Conservation (phyloP, 2,329 filamentous ascomycete genomes). For the Dendrostoma leiphaemia region DNA sequence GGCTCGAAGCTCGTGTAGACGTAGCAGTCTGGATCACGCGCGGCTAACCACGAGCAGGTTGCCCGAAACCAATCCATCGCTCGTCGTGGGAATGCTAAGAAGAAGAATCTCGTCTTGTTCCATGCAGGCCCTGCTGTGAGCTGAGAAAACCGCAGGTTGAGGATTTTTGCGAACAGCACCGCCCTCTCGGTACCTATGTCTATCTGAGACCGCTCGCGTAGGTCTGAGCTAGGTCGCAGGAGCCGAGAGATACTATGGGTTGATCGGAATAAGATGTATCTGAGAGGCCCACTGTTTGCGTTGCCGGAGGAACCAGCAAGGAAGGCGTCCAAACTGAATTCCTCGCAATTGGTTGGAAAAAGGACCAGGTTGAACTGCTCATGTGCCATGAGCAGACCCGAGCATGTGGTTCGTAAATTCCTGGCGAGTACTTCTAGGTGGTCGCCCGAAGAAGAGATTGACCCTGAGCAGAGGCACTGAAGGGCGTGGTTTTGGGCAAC, state of each 20-base stretch:
- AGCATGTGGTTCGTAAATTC: constrained; percentile 33
- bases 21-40: constrained; percentile 36
- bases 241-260: constrained; percentile 5
- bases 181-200: constrained; percentile 1
- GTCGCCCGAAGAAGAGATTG: constrained; percentile 15
- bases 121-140: constrained; percentile 9
- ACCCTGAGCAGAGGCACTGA: constrained; percentile 25
- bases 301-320: constrained; percentile 20
- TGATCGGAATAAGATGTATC: constrained; percentile 37
- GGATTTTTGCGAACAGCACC: not conserved
- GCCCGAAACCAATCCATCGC: constrained; percentile 33
- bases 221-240: not conserved
- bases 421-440: constrained; percentile 25
- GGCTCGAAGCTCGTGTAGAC: constrained; percentile 39
- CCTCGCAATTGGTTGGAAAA: constrained; percentile 34
- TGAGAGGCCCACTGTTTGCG: constrained; percentile 24
- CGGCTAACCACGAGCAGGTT: constrained; percentile 44
- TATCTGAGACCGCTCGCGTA: not conserved
- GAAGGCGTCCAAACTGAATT: constrained; percentile 29
- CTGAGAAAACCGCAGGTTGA: constrained; percentile 6
- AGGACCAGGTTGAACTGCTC: constrained; percentile 37
- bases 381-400: constrained; percentile 34
- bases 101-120: constrained; percentile 33
- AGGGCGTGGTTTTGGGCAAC: constrained; percentile 10
- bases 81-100: constrained; percentile 46